Evolutionary conservation across 2,329 filamentous ascomycete genomes (phyloP), one percentile per base, ranked within the genome.

Genomic region (Corynespora cassiicola): DNA sequence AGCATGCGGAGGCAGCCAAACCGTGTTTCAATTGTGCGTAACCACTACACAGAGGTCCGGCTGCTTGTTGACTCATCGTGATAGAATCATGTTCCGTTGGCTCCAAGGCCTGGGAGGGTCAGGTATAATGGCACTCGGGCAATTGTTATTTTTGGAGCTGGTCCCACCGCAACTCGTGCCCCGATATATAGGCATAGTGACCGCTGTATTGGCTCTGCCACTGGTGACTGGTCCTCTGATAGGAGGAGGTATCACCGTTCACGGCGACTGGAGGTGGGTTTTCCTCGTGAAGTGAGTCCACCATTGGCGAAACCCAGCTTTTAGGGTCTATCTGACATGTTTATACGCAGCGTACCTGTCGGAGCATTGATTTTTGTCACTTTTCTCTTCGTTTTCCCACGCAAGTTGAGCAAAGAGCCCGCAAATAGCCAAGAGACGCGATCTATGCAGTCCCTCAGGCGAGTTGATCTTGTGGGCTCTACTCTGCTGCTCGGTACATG

Each of bases 61-160:
- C n/a, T 23, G n/a, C 7, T n/a, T 23, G 7, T 23, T 7, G 7
- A 23, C 21, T 23, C 7, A 23, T n/a, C 7, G 7, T 7, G 21
- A 24, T 24, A 31, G 24, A 27, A 67, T 65, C 7, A 64, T 65
- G 25, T 52, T 66, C 22, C 55, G 55, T 14, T 57, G 61, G 45
- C 50, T 60, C 15, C 63, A 67, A 47, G 63, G 65, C 19, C 56
- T 66, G 18, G 64, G 64, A 6, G 63, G 55, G 4, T 52, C 56
- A 3, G 64, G 65, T n/a, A 42, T 55, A n/a, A 58, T 57, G 20
- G 52, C 62, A 2, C 42, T 68, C 7, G 51, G 50, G n/a, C 54
- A 58, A 15, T 30, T 65, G 14, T 48, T 63, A 14, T 52, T 62
- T 12, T 58, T 62, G 25, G 65, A 68, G 12, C 53, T 66, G 15